Percentiles rank a stretch among this genome's conserved stretches.
These are phyloP conservation scores for Mycena floridula DNA, from an alignment of 768 basidiomycete genomes.

Conservation along the genomic window DNA sequence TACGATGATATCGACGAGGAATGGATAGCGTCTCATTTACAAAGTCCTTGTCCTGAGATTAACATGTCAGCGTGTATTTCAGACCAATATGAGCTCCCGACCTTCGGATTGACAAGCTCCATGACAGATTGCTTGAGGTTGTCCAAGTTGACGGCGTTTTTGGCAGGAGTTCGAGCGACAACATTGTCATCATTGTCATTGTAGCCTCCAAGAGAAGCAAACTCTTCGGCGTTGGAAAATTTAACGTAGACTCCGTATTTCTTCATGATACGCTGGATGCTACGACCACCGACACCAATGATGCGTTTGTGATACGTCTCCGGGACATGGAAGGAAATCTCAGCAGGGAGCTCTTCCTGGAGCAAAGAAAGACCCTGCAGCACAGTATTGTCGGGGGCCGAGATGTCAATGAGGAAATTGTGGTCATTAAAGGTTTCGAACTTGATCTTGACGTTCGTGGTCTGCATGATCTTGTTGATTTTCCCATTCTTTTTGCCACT, in stretches of 20 bases:
- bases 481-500: conserved; percentile 99
- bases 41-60: conserved; percentile 82
- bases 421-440: conserved; percentile 98
- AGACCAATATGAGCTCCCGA: conserved; percentile 23
- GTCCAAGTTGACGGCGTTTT: conserved; percentile 93
- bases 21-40: conserved; percentile 90
- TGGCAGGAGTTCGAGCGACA: conserved; percentile 94
- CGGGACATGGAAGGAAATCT: conserved; percentile 97
- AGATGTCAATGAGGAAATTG: conserved; percentile 90
- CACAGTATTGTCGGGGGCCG: conserved; percentile 78
- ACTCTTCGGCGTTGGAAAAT: conserved; percentile 97
- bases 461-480: conserved; percentile 99
- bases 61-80: neutral
- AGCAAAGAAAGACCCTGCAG: conserved; percentile 84
- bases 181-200: conserved; percentile 99
- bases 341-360: conserved; percentile 96
- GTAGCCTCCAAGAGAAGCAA: conserved; percentile 90
- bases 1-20: conserved; percentile 92
- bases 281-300: conserved; percentile 95
- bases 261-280: conserved; percentile 99
- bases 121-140: conserved; percentile 94
- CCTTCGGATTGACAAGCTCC: conserved; percentile 97
- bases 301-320: conserved; percentile 98
- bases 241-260: conserved; percentile 99
- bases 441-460: conserved; percentile 95